A percentile compares a stretch with the other conserved stretches of the same genome.
Evolutionary conservation across 192 early-diverging fungal species (phyloP).

Genomic region (Umbelopsis sp.): DNA sequence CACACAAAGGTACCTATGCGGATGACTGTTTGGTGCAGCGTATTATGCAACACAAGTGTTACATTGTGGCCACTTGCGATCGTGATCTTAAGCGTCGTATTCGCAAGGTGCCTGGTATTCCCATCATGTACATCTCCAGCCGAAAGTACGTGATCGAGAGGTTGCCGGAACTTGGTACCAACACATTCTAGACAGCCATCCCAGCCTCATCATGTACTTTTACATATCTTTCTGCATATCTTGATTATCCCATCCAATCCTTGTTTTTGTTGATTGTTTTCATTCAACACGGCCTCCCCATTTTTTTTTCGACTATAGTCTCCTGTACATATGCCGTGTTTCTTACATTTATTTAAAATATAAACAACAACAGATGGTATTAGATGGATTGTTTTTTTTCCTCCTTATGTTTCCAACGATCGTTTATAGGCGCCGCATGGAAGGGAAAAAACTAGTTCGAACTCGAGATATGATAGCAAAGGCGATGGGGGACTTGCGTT

Average conservation of each 20-base stretch:
- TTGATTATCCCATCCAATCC: neutral
- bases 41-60: conserved; percentile 92
- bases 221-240: conserved; percentile 20
- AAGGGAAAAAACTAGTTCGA: neutral
- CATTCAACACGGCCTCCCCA: neutral
- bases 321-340: conserved; percentile 21
- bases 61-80: conserved; percentile 99
- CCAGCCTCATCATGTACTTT: neutral
- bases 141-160: conserved; percentile 94
- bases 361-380: conserved; percentile 8
- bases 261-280: neutral
- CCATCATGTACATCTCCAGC: conserved; percentile 93
- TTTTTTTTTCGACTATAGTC: neutral
- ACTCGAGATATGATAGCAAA: conserved; percentile 17
- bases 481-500: conserved; percentile 19
- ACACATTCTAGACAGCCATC: conserved; percentile 30
- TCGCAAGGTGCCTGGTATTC: conserved; percentile 94
- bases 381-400: neutral
- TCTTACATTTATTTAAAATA: neutral
- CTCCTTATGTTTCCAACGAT: too few species aligned
- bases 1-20: conserved; percentile 98
- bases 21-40: conserved; percentile 98
- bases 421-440: neutral
- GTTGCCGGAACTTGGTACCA: conserved; percentile 73
- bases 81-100: conserved; percentile 93